These are phyloP conservation scores for Mollisia scopiformis DNA, from an alignment of 2,329 filamentous ascomycete species.

Conservation along the genomic window DNA sequence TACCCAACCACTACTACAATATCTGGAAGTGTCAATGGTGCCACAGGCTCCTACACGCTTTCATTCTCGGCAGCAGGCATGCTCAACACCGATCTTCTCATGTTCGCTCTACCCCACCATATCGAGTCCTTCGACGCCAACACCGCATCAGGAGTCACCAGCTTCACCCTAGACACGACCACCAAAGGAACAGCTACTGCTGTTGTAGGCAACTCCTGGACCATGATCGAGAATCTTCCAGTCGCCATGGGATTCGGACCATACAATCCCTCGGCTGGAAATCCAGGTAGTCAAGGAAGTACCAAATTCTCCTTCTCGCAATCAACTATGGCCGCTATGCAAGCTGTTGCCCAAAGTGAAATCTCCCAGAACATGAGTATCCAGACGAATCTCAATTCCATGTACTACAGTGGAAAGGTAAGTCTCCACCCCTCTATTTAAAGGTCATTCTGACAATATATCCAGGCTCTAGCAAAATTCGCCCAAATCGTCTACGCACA, in stretches of 20 bases:
- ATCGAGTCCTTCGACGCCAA: slow-evolving; percentile 69
- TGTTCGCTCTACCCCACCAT: slow-evolving; percentile 91
- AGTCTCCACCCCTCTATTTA: slow-evolving; percentile 19
- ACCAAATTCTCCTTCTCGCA: slow-evolving; percentile 48
- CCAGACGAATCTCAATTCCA: slow-evolving; percentile 77
- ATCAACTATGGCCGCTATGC: slow-evolving; percentile 61
- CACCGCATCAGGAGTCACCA: slow-evolving; percentile 51
- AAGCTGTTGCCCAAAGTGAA: slow-evolving; percentile 69
- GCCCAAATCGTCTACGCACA: slow-evolving; percentile 69
- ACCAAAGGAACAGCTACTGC: slow-evolving; percentile 83
- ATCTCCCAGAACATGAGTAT: slow-evolving; percentile 74
- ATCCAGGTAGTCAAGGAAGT: slow-evolving; percentile 36
- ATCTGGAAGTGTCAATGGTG: slow-evolving; percentile 61
- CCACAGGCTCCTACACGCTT: slow-evolving; percentile 72
- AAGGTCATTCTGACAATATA: slow-evolving; percentile 37
- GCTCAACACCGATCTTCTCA: slow-evolving; percentile 63
- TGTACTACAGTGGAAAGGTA: slow-evolving; percentile 92
- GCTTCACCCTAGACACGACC: slow-evolving; percentile 72
- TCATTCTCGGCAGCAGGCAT: slow-evolving; percentile 73
- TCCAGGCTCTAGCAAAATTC: slow-evolving; percentile 73
- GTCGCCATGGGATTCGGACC: slow-evolving; percentile 76
- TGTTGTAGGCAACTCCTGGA: slow-evolving; percentile 75
- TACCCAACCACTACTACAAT: slow-evolving; percentile 70
- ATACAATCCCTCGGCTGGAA: slow-evolving; percentile 60
- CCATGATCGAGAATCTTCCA: slow-evolving; percentile 76